Percentiles rank a stretch among this genome's conserved stretches.
Evolutionary conservation across 176 grass and related monocot genomes (phyloP).

Genomic region (Chrysopogon serrulatus): DNA sequence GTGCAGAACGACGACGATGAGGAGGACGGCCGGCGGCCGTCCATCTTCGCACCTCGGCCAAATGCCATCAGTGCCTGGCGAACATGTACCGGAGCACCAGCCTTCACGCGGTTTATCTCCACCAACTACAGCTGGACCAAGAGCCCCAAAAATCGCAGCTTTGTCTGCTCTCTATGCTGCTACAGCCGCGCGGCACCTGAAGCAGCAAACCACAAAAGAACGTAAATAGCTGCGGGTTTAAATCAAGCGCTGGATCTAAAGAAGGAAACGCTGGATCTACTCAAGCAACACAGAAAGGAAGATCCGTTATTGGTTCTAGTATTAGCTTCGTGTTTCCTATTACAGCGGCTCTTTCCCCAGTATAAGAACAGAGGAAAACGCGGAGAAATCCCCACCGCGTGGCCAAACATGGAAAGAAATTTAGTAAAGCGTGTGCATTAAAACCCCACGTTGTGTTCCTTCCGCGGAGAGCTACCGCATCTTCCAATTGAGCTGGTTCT

Average conservation of each 20-base stretch:
- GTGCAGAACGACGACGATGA: slow-evolving; percentile 70
- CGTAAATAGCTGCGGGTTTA: neutral
- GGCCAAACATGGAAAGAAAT: slow-evolving; percentile 16
- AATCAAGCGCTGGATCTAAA: slow-evolving; percentile 25
- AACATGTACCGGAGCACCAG: slow-evolving; percentile 15
- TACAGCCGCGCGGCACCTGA: slow-evolving; percentile 16
- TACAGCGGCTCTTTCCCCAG: neutral
- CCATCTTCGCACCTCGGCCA: slow-evolving; percentile 65
- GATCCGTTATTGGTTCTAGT: neutral
- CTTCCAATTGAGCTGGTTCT: slow-evolving; percentile 16
- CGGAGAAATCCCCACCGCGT: neutral
- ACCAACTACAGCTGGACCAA: slow-evolving; percentile 2
- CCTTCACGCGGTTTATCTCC: slow-evolving; percentile 7
- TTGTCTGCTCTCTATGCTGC: neutral
- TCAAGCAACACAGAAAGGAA: neutral
- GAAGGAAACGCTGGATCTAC: slow-evolving; percentile 23
- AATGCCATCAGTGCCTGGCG: slow-evolving; percentile 58
- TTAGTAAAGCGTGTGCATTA: slow-evolving; percentile 13
- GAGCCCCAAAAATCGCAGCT: neutral
- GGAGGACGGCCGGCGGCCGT: slow-evolving; percentile 58
- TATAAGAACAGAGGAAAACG: neutral
- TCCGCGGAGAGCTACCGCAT: slow-evolving; percentile 5
- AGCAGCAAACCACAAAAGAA: slow-evolving; percentile 23
- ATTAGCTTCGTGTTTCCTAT: neutral
- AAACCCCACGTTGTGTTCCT: neutral